phyloP scores from a whole-genome alignment of 306 rosid genomes.

The Chamaecrista fasciculata region DNA sequence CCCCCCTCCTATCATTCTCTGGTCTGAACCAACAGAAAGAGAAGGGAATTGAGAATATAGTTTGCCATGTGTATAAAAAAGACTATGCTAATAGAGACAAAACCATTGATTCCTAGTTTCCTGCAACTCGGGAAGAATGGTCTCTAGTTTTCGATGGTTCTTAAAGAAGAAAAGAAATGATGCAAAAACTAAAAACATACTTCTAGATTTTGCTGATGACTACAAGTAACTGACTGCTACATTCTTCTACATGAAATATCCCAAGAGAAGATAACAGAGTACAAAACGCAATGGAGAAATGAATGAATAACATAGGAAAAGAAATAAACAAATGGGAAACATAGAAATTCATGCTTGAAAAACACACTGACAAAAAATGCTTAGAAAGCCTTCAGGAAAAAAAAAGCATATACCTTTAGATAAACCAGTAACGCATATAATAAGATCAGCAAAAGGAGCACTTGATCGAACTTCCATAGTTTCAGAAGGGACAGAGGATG shows the following conservation, averaged over 20 bases:
- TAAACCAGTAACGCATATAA: conserved; percentile 90
- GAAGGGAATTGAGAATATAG: neutral
- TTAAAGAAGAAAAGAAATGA: neutral
- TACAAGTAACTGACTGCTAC: conserved; percentile 9
- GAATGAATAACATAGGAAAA: neutral
- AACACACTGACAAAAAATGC: neutral
- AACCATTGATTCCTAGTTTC: no score
- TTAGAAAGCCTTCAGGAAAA: neutral
- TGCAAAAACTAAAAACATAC: neutral
- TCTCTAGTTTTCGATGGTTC: no score
- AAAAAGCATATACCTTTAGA: conserved; percentile 64
- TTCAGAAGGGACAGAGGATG: conserved; percentile 53
- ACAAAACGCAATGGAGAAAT: neutral
- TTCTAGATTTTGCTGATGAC: neutral
- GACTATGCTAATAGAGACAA: no score
- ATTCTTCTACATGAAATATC: neutral
- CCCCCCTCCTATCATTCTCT: neutral
- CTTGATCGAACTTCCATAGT: conserved; percentile 38
- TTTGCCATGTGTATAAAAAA: no score
- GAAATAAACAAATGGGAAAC: neutral
- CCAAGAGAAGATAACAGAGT: neutral
- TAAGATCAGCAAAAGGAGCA: conserved; percentile 78
- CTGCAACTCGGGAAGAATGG: no score
- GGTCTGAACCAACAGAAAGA: conserved; percentile 1
- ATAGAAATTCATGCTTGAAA: neutral